Conservation (phyloP, 371 early-diverging fungal genomes). For the Batkoa obscura region DNA sequence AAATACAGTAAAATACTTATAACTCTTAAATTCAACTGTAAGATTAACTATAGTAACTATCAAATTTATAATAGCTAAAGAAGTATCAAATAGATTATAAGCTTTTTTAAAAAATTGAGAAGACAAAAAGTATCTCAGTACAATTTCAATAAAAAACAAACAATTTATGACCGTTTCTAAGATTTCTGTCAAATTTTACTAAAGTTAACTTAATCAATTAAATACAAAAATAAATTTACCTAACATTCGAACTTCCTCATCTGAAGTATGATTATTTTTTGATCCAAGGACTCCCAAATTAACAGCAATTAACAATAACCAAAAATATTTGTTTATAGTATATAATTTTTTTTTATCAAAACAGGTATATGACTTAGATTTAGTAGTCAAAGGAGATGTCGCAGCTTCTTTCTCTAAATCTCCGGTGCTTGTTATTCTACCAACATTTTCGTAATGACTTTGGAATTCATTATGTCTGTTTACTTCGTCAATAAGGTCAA, state of each 20-base stretch:
- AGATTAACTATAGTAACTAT: slow-evolving; percentile 28
- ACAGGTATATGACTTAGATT: too few relatives aligned
- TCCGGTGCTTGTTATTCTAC: too few relatives aligned
- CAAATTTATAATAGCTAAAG: slow-evolving; percentile 23
- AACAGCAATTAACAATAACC: background rate
- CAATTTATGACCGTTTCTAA: slow-evolving; percentile 28
- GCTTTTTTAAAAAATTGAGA: too few relatives aligned
- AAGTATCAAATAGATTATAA: slow-evolving; percentile 22
- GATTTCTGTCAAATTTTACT: slow-evolving; percentile 10
- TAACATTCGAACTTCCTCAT: background rate
- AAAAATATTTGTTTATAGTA: too few relatives aligned
- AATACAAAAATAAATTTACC: too few relatives aligned
- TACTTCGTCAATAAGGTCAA: too few relatives aligned
- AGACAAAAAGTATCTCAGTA: slow-evolving; percentile 22
- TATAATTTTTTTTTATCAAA: too few relatives aligned
- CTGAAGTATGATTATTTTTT: background rate
- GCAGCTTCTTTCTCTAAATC: too few relatives aligned
- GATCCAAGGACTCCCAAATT: background rate
- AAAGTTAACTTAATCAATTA: too few relatives aligned
- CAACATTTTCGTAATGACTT: too few relatives aligned
- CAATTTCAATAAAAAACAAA: slow-evolving; percentile 30
- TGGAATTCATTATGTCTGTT: too few relatives aligned
- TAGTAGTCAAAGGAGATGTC: too few relatives aligned
- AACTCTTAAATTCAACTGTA: slow-evolving; percentile 19
- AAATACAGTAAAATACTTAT: slow-evolving; percentile 39